These are phyloP conservation scores for Jatropha multifida DNA, from an alignment of 441 rosid species.

Conservation along the genomic window DNA sequence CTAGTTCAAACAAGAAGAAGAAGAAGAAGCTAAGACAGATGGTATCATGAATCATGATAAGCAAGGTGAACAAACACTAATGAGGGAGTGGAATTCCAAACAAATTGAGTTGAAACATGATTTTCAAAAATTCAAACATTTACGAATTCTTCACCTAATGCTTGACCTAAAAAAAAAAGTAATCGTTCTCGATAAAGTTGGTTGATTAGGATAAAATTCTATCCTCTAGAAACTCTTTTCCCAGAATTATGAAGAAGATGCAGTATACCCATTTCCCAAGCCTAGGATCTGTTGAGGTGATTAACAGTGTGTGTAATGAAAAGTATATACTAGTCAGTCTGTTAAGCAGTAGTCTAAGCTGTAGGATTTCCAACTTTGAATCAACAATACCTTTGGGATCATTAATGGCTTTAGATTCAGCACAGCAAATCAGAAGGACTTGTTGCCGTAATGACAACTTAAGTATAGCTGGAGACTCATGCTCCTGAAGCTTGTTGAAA, in stretches of 20 bases:
- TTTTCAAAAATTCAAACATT: background rate
- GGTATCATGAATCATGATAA: background rate
- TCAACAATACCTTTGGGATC: constrained; percentile 75
- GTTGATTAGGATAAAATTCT: no score
- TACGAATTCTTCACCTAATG: background rate
- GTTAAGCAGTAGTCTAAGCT: background rate
- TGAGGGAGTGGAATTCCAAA: background rate
- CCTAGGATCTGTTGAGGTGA: background rate
- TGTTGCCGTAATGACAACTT: constrained; percentile 82
- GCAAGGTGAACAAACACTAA: background rate
- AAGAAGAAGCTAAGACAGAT: background rate
- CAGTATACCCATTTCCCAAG: background rate
- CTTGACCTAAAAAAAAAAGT: background rate
- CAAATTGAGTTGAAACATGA: background rate
- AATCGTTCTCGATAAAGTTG: no score
- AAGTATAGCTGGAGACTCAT: constrained; percentile 74
- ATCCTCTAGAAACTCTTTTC: background rate
- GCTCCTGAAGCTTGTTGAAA: constrained; percentile 61
- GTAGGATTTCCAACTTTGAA: constrained; percentile 5
- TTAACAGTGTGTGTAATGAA: background rate
- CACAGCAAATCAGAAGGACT: constrained; percentile 80
- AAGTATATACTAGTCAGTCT: background rate
- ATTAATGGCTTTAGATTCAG: constrained; percentile 76
- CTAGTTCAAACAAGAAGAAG: background rate
- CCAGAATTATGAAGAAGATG: background rate